Conservation (phyloP, 2,329 filamentous ascomycete genomes). For the Lojkania enalia region DNA sequence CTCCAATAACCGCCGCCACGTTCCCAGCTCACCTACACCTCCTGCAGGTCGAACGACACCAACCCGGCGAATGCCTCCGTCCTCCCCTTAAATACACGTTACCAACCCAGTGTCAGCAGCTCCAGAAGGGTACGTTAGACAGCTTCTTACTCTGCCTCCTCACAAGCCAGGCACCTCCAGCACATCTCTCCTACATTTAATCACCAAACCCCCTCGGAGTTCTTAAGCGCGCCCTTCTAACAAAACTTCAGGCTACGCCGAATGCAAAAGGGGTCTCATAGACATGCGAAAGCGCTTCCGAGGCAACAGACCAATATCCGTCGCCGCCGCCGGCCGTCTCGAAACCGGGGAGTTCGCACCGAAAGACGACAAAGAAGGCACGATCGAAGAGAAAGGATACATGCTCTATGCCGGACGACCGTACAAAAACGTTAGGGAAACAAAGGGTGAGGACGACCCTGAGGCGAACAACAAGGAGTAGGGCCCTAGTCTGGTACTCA, state of each 20-base stretch:
- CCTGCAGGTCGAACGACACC: conserved; percentile 69
- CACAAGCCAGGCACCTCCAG: too few species aligned
- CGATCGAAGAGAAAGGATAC: conserved; percentile 44
- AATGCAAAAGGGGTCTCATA: conserved; percentile 94
- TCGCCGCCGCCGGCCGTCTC: conserved; percentile 33
- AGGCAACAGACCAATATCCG: conserved; percentile 80
- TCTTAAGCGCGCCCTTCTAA: too few species aligned
- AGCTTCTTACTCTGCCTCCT: too few species aligned
- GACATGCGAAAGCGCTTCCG: conserved; percentile 99
- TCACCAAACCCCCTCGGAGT: neutral
- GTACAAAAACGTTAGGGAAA: conserved; percentile 33
- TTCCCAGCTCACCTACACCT: neutral
- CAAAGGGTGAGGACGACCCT: conserved; percentile 35
- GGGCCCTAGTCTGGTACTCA: too few species aligned
- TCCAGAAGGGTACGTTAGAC: conserved; percentile 70
- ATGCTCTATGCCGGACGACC: conserved; percentile 44
- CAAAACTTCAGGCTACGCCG: conserved; percentile 64
- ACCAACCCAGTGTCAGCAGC: conserved; percentile 85
- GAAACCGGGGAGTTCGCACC: conserved; percentile 40
- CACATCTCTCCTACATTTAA: neutral
- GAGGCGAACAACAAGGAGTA: too few species aligned
- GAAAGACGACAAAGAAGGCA: conserved; percentile 38
- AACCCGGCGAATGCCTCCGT: conserved; percentile 84
- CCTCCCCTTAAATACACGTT: conserved; percentile 79
- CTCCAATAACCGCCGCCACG: neutral